Evolutionary conservation across 805 yeast genomes (phyloP), one percentile per base, ranked within the genome.

Genomic region (Ogataea philodendri): DNA sequence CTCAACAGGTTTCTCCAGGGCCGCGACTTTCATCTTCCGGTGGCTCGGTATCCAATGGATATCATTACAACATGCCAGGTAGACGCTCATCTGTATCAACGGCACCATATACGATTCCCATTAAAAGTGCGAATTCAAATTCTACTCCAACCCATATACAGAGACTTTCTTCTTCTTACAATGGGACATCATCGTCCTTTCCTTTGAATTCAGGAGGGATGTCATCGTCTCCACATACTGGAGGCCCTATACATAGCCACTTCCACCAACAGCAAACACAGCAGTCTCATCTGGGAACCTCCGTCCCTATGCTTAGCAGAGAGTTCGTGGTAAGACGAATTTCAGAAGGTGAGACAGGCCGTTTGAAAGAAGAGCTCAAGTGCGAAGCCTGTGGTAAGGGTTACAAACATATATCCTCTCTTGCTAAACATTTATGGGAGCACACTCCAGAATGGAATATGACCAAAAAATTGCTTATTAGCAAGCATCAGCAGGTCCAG

Each of bases 371-470:
- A 54, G 89, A 83, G 54, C 70, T 86, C 45, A 80, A 80, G 52
- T 86, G 95, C 65, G 94, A 87, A 59, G 86, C 93, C 4, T 86
- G 96, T 52, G 95, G 95, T 3, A 86, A 86, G 59, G 94, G 93
- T 15, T 86, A 86, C 57, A 87, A 85, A 57, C 96, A 86, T 62
- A 82, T 86, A 5, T 79, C 88, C 1, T 81, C 89, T n/a, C 69
- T 85, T 41, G 93, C 94, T 3, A 85, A 85, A 59, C 95, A 85
- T 62, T 62, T 86, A 24, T 86, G 95, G 95, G 96, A 86, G 55
- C 96, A 86, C 58, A 86, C 96, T 0, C 95, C 95, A 0, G 95
- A 87, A 55, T 86, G 96, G 96, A 84, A 78, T 51, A 81, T 81
- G 57, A 87, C 95, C 3, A 81, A 84, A 48, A 84, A 83, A 56